These are phyloP conservation scores for Daldinia vernicosa DNA, from an alignment of 495 filamentous ascomycete species.

Conservation along the genomic window DNA sequence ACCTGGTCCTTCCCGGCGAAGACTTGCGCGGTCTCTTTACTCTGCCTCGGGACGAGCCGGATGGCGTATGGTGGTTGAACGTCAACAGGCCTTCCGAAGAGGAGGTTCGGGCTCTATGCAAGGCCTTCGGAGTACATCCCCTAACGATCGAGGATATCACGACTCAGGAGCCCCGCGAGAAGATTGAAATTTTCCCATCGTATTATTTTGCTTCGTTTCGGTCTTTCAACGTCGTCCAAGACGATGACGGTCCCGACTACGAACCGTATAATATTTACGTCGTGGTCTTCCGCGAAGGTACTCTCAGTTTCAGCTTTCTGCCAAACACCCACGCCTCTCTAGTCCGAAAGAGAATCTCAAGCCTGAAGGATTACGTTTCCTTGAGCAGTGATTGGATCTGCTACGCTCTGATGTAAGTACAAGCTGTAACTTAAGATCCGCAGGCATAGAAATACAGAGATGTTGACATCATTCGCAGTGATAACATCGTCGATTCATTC, in stretches of 20 bases:
- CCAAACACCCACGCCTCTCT: conserved; percentile 84
- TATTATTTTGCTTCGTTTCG: conserved; percentile 99
- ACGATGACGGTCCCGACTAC: conserved; percentile 82
- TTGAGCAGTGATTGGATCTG: conserved; percentile 98
- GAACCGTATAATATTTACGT: conserved; percentile 96
- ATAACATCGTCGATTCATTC: conserved; percentile 97
- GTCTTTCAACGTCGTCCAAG: conserved; percentile 73
- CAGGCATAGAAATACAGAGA: neutral
- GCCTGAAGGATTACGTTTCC: conserved; percentile 90
- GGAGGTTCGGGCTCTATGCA: conserved; percentile 86
- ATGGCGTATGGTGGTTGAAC: conserved; percentile 95
- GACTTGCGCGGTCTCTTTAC: conserved; percentile 88
- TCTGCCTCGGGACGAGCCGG: conserved; percentile 70
- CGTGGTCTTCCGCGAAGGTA: conserved; percentile 94
- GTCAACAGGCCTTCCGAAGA: conserved; percentile 89
- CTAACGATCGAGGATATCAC: conserved; percentile 94
- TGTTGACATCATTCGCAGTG: conserved; percentile 60
- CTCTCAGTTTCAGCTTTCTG: conserved; percentile 90
- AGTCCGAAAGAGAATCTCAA: conserved; percentile 90
- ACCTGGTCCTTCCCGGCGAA: conserved; percentile 86
- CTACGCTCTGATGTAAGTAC: conserved; percentile 91
- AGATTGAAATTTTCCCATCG: conserved; percentile 95
- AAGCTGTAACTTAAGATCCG: neutral
- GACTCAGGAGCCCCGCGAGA: conserved; percentile 93
- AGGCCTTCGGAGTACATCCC: conserved; percentile 92